These are phyloP conservation scores for Tieghemostelium lacteum DNA, from an alignment of 78 protist genomes.

Conservation along the genomic window DNA sequence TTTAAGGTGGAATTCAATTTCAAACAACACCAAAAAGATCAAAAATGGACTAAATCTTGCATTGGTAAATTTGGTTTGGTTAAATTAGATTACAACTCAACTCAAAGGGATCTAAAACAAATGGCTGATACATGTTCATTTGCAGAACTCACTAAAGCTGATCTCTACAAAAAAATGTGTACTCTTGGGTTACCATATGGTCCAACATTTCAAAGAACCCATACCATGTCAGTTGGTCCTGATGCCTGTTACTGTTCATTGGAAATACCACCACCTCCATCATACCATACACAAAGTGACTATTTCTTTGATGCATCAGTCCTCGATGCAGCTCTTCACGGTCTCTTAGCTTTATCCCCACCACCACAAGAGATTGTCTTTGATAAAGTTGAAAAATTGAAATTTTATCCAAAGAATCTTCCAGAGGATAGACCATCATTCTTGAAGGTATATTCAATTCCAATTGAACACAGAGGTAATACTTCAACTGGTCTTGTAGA, in stretches of 20 bases:
- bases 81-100: neutral
- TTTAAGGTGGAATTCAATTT: slow-evolving; percentile 37
- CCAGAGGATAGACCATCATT: neutral
- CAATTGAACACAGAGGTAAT: too few species aligned
- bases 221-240: slow-evolving; percentile 4
- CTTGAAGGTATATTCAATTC: too few species aligned
- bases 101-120: neutral
- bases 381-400: neutral
- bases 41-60: slow-evolving; percentile 29
- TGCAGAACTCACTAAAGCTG: slow-evolving; percentile 10
- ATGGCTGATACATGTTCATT: neutral
- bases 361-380: neutral
- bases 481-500: too few species aligned
- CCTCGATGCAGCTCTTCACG: slow-evolving; percentile 12
- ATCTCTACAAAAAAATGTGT: slow-evolving; percentile 9
- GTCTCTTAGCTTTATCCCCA: neutral
- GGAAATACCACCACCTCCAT: slow-evolving; percentile 14
- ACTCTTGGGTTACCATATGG: slow-evolving; percentile 35
- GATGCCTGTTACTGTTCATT: neutral
- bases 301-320: slow-evolving; percentile 26
- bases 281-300: too few species aligned
- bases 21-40: neutral
- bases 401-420: neutral
- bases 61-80: slow-evolving; percentile 6
- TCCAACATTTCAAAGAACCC: slow-evolving; percentile 24